Evolutionary conservation across 495 filamentous ascomycete species (phyloP).

Genomic region (Pseudoneurospora amorphoporcata): DNA sequence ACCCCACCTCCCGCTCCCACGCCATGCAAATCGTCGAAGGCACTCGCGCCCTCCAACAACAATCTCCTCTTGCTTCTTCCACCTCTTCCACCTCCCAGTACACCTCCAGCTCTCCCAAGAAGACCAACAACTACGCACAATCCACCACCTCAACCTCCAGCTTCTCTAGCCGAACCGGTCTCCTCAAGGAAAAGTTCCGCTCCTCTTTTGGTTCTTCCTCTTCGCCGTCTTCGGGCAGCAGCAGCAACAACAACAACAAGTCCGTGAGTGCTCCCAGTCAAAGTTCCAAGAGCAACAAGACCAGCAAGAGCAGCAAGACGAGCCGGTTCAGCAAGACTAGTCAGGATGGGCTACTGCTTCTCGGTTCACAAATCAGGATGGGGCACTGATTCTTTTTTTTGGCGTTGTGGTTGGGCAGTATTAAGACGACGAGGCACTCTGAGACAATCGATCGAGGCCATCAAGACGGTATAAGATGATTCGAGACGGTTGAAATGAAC

Average conservation of each 20-base stretch:
- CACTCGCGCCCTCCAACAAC: neutral
- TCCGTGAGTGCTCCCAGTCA: neutral
- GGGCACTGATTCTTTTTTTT: neutral
- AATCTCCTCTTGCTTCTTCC: neutral
- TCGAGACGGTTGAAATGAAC: neutral
- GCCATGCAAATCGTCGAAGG: neutral
- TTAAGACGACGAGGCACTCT: neutral
- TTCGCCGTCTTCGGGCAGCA: neutral
- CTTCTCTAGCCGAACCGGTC: slow-evolving; percentile 11
- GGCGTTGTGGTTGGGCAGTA: neutral
- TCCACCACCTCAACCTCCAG: slow-evolving; percentile 4
- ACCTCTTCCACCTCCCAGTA: neutral
- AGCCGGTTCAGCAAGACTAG: neutral
- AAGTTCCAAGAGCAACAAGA: too few relatives aligned
- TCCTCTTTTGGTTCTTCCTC: neutral
- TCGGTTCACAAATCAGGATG: neutral
- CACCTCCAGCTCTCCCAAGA: neutral
- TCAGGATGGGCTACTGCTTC: neutral
- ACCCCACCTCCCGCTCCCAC: neutral
- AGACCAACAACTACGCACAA: slow-evolving; percentile 3
- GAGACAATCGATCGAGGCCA: neutral
- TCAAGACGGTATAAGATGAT: neutral
- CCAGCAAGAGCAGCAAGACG: too few relatives aligned
- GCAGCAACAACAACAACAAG: neutral
- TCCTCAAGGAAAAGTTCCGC: slow-evolving; percentile 13